Conservation (phyloP, 805 yeast species). For the Kodamaea laetipori region DNA sequence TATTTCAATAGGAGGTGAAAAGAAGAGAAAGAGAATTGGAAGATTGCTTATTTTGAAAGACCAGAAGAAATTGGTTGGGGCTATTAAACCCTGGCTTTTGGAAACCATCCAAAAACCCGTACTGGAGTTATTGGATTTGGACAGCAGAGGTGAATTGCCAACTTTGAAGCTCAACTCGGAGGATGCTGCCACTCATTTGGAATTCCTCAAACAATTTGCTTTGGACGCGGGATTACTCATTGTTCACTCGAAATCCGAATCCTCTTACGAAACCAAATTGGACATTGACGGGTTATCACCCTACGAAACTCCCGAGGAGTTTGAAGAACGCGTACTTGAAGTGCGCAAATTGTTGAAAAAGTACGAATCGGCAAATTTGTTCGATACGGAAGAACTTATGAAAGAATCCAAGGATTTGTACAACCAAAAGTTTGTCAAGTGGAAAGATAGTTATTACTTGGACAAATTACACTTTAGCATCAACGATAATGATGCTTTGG, state of each 20-base stretch:
- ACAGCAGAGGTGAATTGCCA: constrained; percentile 28
- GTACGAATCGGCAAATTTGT: constrained; percentile 64
- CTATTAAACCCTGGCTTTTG: constrained; percentile 53
- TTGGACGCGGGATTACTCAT: constrained; percentile 66
- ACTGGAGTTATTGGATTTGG: constrained; percentile 38
- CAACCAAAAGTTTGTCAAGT: constrained; percentile 68
- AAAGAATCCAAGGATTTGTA: constrained; percentile 59
- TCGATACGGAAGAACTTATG: constrained; percentile 59
- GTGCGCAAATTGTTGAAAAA: constrained; percentile 58
- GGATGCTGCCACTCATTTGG: constrained; percentile 51
- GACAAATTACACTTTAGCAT: constrained; percentile 74
- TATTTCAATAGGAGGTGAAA: constrained; percentile 71
- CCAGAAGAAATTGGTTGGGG: constrained; percentile 73
- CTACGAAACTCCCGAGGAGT: constrained; percentile 67
- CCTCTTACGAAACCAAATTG: constrained; percentile 57
- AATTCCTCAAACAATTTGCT: constrained; percentile 64
- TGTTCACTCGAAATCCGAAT: constrained; percentile 60
- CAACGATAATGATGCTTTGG: constrained; percentile 58
- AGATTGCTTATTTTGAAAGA: constrained; percentile 65
- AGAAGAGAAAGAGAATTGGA: constrained; percentile 64
- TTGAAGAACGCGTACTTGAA: constrained; percentile 50
- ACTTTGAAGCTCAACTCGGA: constrained; percentile 47
- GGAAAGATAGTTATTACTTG: constrained; percentile 87
- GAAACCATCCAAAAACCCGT: constrained; percentile 31
- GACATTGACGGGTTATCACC: constrained; percentile 78